Evolutionary conservation across 2,329 filamentous ascomycete genomes (phyloP), one percentile per base, ranked within the genome.

Genomic region (Stylonectria norvegica): DNA sequence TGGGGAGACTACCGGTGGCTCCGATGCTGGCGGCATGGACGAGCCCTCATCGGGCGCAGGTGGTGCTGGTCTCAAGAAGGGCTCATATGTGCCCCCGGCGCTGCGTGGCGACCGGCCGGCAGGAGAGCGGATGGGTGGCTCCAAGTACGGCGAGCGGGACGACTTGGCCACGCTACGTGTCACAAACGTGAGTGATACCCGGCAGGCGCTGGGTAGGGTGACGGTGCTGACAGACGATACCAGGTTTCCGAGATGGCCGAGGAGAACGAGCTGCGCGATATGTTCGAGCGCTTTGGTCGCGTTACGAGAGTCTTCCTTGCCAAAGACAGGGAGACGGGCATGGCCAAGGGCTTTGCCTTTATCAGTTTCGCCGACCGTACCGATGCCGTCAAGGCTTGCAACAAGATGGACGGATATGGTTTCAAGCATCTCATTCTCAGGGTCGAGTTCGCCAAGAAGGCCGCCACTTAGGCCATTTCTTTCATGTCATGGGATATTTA

Each of bases 301-400:
- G 93, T 98, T 63, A 97, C 91, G 42, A 83, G 93, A 67, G 93
- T 98, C 36, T 98, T 98, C 78, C 71, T 98, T 60, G 93, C 93
- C 59, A 97, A 96, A 78, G 93, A 98, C 73, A 78, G 93, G 64
- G 93, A 98, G 60, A 98, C 93, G 28, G 88, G 89, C 47, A 75
- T 91, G 65, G 93, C 93, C 57, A 98, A 98, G 81, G 93, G 93
- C 49, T 98, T 98, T 66, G 94, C 94, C 18, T 98, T 98, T 68
- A 95, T 98, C 76, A 95, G 88, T 68, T 98, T 93, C 63, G 87
- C 85, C 45, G 93, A 98, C 67, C 78, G 93, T 56, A 69, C 76
- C 55, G 93, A 98, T 68, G 93, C 93, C 55, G 86, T 87, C 57
- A 87, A 86, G 73, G 93, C 93, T 28, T 95, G 88, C 72, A 85